Evolutionary conservation across 192 early-diverging fungal species (phyloP).

Genomic region (Podila epicladia): DNA sequence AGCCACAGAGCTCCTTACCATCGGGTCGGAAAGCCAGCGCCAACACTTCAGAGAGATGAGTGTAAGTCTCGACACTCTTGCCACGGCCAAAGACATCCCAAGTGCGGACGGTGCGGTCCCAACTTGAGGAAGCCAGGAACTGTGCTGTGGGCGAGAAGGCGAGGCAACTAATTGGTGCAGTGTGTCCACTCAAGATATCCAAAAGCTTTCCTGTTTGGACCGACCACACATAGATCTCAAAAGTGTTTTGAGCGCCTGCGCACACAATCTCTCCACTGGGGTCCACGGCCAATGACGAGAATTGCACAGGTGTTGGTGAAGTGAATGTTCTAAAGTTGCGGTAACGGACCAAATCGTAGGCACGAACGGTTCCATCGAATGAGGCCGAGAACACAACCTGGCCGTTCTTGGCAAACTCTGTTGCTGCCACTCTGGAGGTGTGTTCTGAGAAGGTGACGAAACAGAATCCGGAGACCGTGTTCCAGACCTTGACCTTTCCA

Average conservation of each 20-base stretch:
- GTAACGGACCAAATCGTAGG: slow-evolving; percentile 96
- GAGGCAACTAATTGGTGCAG: slow-evolving; percentile 87
- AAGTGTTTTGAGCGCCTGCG: slow-evolving; percentile 92
- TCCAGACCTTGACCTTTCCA: slow-evolving; percentile 99
- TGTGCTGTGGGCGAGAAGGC: slow-evolving; percentile 88
- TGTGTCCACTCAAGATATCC: slow-evolving; percentile 93
- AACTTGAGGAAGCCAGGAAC: slow-evolving; percentile 85
- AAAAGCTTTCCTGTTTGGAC: slow-evolving; percentile 98
- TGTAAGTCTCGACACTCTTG: slow-evolving; percentile 78
- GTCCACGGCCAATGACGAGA: slow-evolving; percentile 92
- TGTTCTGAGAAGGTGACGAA: slow-evolving; percentile 99
- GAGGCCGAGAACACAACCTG: slow-evolving; percentile 95
- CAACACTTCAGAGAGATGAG: slow-evolving; percentile 86
- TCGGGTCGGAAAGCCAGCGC: slow-evolving; percentile 91
- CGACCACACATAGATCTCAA: slow-evolving; percentile 98
- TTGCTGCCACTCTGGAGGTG: slow-evolving; percentile 76
- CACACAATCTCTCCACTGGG: slow-evolving; percentile 97
- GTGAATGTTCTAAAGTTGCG: slow-evolving; percentile 99
- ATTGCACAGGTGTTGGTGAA: slow-evolving; percentile 95
- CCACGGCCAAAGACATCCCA: slow-evolving; percentile 97
- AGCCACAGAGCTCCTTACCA: slow-evolving; percentile 85
- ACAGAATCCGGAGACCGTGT: slow-evolving; percentile 94
- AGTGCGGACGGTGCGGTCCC: slow-evolving; percentile 89
- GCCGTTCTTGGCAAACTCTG: slow-evolving; percentile 93
- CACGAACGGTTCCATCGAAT: slow-evolving; percentile 98